Evolutionary conservation across 2,329 filamentous ascomycete genomes (phyloP).

Genomic region (Fusarium sp.): DNA sequence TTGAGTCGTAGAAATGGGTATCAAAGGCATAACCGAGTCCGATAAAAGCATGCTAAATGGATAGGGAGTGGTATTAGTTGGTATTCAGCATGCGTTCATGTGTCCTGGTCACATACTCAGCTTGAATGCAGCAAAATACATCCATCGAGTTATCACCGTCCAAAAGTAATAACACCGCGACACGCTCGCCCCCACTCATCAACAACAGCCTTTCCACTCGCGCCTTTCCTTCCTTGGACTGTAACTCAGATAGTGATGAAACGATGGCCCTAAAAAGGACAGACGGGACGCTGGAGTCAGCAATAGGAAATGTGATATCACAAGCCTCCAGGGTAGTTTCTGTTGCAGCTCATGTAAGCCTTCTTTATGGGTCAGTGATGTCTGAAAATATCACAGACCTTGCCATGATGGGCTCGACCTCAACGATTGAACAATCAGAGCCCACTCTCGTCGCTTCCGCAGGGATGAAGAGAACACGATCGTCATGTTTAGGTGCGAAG

Average conservation of each 20-base stretch:
- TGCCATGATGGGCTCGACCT: slow-evolving; percentile 47
- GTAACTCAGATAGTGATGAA: slow-evolving; percentile 56
- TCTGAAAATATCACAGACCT: slow-evolving; percentile 40
- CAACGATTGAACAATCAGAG: slow-evolving; percentile 45
- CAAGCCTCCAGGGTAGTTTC: slow-evolving; percentile 59
- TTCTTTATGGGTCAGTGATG: not conserved
- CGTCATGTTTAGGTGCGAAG: not conserved
- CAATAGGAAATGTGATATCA: slow-evolving; percentile 60
- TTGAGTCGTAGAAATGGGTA: slow-evolving; percentile 57
- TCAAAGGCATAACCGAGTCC: slow-evolving; percentile 54
- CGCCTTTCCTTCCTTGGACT: slow-evolving; percentile 44
- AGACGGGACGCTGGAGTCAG: not conserved
- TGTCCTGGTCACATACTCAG: slow-evolving; percentile 51
- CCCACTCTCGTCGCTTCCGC: slow-evolving; percentile 55
- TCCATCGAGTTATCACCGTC: slow-evolving; percentile 50
- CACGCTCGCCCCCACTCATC: slow-evolving; percentile 56
- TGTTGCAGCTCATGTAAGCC: slow-evolving; percentile 43
- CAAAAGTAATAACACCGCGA: slow-evolving; percentile 62
- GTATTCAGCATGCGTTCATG: too few relatives aligned
- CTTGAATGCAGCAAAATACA: slow-evolving; percentile 59
- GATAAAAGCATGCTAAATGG: slow-evolving; percentile 51
- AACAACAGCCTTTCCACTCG: slow-evolving; percentile 59
- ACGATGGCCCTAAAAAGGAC: slow-evolving; percentile 56
- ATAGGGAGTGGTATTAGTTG: not conserved
- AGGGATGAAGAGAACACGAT: slow-evolving; percentile 58